These are phyloP conservation scores for Poronia punctata DNA, from an alignment of 495 filamentous ascomycete genomes.

Conservation along the genomic window DNA sequence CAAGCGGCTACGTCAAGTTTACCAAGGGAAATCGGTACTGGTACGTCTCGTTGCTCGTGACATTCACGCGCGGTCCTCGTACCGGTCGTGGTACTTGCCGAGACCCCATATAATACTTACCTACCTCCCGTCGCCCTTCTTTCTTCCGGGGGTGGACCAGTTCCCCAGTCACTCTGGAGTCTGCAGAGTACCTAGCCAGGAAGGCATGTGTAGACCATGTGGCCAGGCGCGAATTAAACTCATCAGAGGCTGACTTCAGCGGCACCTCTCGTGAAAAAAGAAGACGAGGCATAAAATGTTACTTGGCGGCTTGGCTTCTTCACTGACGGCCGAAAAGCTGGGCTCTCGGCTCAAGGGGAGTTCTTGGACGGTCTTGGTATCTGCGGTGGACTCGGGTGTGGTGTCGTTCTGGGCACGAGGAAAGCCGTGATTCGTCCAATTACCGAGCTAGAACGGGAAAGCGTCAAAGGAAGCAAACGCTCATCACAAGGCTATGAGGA, in stretches of 20 bases:
- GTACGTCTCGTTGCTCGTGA: constrained; percentile 4
- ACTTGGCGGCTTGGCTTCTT: constrained; percentile 7
- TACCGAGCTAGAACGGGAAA: constrained; percentile 8
- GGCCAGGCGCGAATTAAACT: too few relatives aligned
- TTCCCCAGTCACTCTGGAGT: too few relatives aligned
- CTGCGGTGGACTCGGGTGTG: not conserved
- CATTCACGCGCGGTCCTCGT: not conserved
- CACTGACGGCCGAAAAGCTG: too few relatives aligned
- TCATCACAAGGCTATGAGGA: not conserved
- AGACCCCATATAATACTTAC: too few relatives aligned
- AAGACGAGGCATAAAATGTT: constrained; percentile 5
- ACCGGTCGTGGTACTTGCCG: not conserved
- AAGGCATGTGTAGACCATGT: too few relatives aligned
- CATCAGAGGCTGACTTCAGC: too few relatives aligned
- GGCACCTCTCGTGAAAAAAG: constrained; percentile 9
- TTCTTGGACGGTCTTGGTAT: constrained; percentile 6
- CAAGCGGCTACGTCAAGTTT: constrained; percentile 3
- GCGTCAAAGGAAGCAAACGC: not conserved
- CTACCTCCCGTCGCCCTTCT: too few relatives aligned
- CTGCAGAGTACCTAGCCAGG: too few relatives aligned
- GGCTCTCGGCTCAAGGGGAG: constrained; percentile 12
- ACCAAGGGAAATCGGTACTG: constrained; percentile 1
- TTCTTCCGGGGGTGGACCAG: too few relatives aligned
- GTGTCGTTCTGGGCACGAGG: not conserved
- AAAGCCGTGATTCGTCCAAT: constrained; percentile 11